A percentile compares a stretch with the other conserved stretches of the same genome.
phyloP scores from a whole-genome alignment of 192 early-diverging fungal species.

The Spizellomyces sp. region DNA sequence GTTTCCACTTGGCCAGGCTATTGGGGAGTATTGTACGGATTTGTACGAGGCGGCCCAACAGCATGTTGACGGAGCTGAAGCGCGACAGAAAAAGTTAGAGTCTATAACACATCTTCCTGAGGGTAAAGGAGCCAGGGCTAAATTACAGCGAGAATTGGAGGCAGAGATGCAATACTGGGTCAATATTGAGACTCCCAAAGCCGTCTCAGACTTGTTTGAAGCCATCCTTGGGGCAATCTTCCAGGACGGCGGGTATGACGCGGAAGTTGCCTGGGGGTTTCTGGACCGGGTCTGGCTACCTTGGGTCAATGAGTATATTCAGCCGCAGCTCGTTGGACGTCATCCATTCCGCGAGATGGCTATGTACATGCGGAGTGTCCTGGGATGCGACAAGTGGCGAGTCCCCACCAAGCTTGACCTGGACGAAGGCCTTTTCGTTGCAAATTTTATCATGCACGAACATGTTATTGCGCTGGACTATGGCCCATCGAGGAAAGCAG shows the following conservation, averaged over 20 bases:
- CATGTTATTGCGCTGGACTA: neutral
- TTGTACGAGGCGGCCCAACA: conserved; percentile 8
- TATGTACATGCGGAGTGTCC: conserved; percentile 3
- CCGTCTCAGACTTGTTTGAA: conserved; percentile 86
- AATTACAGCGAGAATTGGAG: conserved; percentile 9
- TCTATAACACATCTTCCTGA: conserved; percentile 17
- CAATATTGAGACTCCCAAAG: conserved; percentile 80
- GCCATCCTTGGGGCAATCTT: conserved; percentile 84
- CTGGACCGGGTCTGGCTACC: conserved; percentile 29
- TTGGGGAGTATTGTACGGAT: conserved; percentile 44
- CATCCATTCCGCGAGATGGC: conserved; percentile 36
- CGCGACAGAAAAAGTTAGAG: conserved; percentile 1
- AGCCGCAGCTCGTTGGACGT: conserved; percentile 27
- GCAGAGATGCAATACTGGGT: conserved; percentile 60
- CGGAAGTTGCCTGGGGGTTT: conserved; percentile 45
- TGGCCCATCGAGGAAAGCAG: conserved; percentile 20
- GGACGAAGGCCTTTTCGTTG: conserved; percentile 1
- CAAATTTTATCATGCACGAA: conserved; percentile 22
- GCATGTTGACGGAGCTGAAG: neutral
- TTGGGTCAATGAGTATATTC: conserved; percentile 32
- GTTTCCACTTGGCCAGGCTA: conserved; percentile 51
- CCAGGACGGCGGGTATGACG: conserved; percentile 76
- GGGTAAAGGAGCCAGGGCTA: neutral
- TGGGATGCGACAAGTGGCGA: conserved; percentile 28
- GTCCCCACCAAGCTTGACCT: conserved; percentile 16